Percentiles rank a stretch among this genome's conserved stretches.
Evolutionary conservation across 2,329 filamentous ascomycete genomes (phyloP).

Genomic region (Aspergillus floridensis): DNA sequence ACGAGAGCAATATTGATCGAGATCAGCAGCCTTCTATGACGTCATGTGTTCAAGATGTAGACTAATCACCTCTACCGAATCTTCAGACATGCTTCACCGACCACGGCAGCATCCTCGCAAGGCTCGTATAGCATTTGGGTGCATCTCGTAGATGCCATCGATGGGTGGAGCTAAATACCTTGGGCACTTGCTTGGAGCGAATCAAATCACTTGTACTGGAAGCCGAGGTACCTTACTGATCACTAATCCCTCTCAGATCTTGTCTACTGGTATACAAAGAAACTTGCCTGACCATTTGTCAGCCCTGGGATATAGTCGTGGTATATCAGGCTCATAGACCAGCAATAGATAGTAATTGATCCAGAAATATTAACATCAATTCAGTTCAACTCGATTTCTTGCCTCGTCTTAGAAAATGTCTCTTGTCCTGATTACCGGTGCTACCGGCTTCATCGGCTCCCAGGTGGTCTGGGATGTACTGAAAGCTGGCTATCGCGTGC

Average conservation of each 20-base stretch:
- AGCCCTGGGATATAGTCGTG: not conserved
- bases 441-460: conserved; percentile 25
- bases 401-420: not conserved
- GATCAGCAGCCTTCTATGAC: too few relatives aligned
- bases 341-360: not conserved
- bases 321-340: not conserved
- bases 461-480: conserved; percentile 11
- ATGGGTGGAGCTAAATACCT: not conserved
- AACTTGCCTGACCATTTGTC: not conserved
- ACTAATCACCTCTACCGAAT: not conserved
- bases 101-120: not conserved
- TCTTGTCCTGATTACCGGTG: conserved; percentile 23
- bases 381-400: not conserved
- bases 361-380: not conserved
- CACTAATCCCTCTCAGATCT: not conserved
- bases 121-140: not conserved
- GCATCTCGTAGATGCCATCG: not conserved
- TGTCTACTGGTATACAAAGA: not conserved
- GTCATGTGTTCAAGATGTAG: too few relatives aligned
- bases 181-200: not conserved
- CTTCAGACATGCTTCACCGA: not conserved
- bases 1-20: too few relatives aligned
- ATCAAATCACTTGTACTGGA: not conserved
- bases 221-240: not conserved
- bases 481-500: conserved; percentile 20